phyloP scores from a whole-genome alignment of 768 basidiomycete species.

The Tricholoma furcatifolium region DNA sequence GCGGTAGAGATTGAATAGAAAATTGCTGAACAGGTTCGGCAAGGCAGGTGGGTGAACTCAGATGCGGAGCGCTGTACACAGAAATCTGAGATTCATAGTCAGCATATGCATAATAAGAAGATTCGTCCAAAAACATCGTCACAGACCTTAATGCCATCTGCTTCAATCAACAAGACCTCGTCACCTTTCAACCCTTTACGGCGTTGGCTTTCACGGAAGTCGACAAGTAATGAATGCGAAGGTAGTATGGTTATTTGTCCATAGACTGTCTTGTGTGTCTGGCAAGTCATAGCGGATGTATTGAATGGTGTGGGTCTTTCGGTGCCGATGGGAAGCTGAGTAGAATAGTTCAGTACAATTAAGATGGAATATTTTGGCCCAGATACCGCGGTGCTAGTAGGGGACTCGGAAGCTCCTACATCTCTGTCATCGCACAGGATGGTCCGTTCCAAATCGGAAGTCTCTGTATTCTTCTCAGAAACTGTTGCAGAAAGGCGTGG shows the following conservation, averaged over 20 bases:
- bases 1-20: conserved; percentile 35
- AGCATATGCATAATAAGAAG: neutral
- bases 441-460: too few species aligned
- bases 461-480: neutral
- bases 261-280: conserved; percentile 45
- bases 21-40: conserved; percentile 39
- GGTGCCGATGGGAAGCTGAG: conserved; percentile 30
- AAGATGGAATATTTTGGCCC: neutral
- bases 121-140: neutral
- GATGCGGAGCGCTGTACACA: conserved; percentile 47
- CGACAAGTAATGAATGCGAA: conserved; percentile 48
- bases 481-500: neutral
- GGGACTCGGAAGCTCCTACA: neutral
- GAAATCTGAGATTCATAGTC: conserved; percentile 27
- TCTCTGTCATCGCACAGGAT: neutral
- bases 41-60: conserved; percentile 49
- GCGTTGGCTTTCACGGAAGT: conserved; percentile 55
- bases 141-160: conserved; percentile 37
- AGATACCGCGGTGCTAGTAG: too few species aligned
- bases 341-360: neutral
- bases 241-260: conserved; percentile 52
- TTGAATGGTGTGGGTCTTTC: conserved; percentile 36
- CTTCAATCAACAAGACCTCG: conserved; percentile 43
- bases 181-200: conserved; percentile 43
- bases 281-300: conserved; percentile 31